A percentile compares a stretch with the other conserved stretches of the same genome.
Evolutionary conservation across 2,329 filamentous ascomycete genomes (phyloP).

Genomic region (Pseudogymnoascus sp.): DNA sequence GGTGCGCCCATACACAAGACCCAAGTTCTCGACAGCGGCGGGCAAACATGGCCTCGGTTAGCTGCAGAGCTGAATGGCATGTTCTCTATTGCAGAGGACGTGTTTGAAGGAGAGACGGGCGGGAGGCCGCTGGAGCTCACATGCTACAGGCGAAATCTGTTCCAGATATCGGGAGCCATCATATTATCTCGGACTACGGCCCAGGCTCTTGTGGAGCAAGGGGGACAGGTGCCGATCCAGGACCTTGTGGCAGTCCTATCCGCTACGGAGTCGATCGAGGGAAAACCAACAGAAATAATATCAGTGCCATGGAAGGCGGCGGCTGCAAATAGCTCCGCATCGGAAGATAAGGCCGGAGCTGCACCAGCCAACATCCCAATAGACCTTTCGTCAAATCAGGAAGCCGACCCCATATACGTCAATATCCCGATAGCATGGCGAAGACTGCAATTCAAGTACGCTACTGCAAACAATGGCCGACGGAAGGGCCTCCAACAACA

Average conservation of each 20-base stretch:
- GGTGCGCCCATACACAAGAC: slow-evolving; percentile 54
- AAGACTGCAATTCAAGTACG: slow-evolving; percentile 87
- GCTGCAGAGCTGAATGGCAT: slow-evolving; percentile 75
- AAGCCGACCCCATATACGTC: slow-evolving; percentile 69
- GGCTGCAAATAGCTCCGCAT: slow-evolving; percentile 15
- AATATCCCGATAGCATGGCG: slow-evolving; percentile 88
- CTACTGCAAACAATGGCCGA: slow-evolving; percentile 90
- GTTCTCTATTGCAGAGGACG: slow-evolving; percentile 81
- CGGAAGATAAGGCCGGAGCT: slow-evolving; percentile 35
- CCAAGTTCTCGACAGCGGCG: slow-evolving; percentile 58
- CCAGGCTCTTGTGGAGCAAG: slow-evolving; percentile 68
- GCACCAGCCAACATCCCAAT: slow-evolving; percentile 48
- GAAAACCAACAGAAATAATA: slow-evolving; percentile 87
- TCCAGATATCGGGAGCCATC: slow-evolving; percentile 86
- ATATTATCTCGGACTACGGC: slow-evolving; percentile 66
- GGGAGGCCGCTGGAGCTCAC: slow-evolving; percentile 72
- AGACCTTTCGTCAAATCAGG: slow-evolving; percentile 52
- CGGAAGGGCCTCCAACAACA: slow-evolving; percentile 93
- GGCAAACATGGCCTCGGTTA: slow-evolving; percentile 58
- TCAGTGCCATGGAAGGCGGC: slow-evolving; percentile 86
- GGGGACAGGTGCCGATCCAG: slow-evolving; percentile 67
- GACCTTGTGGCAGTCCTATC: slow-evolving; percentile 76
- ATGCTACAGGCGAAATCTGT: slow-evolving; percentile 89
- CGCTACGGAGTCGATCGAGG: slow-evolving; percentile 85
- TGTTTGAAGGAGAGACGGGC: slow-evolving; percentile 47